A percentile compares a stretch with the other conserved stretches of the same genome.
These are phyloP conservation scores for Citrus sinensis DNA, from an alignment of 345 rosid genomes.

Conservation along the genomic window DVS_A1.0 CM039166.1:10849001-10849500, in stretches of 20 bases:
- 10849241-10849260: neutral
- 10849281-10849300: neutral
- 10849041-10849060: slow-evolving; percentile 92
- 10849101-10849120: slow-evolving; percentile 42
- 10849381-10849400: neutral
- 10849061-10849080: slow-evolving; percentile 97
- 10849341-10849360: neutral
- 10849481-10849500: neutral
- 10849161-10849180: neutral
- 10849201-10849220: neutral
- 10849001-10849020: slow-evolving; percentile 80
- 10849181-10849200: neutral
- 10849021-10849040: slow-evolving; percentile 95
- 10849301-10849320: neutral
- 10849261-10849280: neutral
- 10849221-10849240: neutral
- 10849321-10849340: neutral
- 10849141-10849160: neutral
- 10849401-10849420: neutral
- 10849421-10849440: neutral
- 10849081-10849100: slow-evolving; percentile 90
- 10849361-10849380: neutral
- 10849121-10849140: slow-evolving; percentile 4
- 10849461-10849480: neutral
- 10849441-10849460: neutral